Evolutionary conservation across 2,329 filamentous ascomycete species (phyloP).

Genomic region (Acarospora socialis): DNA sequence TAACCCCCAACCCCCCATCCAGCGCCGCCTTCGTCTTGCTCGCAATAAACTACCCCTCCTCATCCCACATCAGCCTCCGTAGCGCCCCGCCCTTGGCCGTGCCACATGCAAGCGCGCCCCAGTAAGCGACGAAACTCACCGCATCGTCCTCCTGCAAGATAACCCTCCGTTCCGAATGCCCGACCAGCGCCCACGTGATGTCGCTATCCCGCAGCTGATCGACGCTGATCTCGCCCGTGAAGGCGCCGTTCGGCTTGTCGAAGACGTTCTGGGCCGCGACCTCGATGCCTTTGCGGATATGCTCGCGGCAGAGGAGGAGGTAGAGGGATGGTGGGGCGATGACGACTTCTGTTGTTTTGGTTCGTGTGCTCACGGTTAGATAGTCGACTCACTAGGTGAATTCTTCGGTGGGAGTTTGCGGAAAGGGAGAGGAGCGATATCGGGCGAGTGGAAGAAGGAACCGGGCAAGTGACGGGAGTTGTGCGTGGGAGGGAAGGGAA

Average conservation of each 20-base stretch:
- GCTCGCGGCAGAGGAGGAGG: conserved; percentile 72
- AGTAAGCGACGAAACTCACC: too few relatives aligned
- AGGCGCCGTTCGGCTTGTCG: conserved; percentile 92
- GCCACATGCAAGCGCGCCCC: too few relatives aligned
- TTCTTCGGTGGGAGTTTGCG: conserved; percentile 4
- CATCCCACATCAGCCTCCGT: conserved; percentile 3
- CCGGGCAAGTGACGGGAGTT: background rate
- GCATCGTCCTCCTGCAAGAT: conserved; percentile 76
- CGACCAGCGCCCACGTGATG: conserved; percentile 81
- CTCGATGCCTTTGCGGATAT: conserved; percentile 60
- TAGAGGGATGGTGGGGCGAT: conserved; percentile 84
- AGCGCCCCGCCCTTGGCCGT: background rate
- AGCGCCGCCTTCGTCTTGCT: conserved; percentile 89
- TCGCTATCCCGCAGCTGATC: conserved; percentile 77
- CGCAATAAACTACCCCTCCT: conserved; percentile 50
- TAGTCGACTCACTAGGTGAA: background rate
- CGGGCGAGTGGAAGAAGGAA: conserved; percentile 2
- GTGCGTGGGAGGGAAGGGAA: conserved; percentile 6
- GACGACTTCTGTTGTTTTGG: conserved; percentile 75
- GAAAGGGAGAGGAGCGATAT: conserved; percentile 1
- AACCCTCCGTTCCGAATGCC: conserved; percentile 88
- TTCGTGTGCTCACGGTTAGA: conserved; percentile 17
- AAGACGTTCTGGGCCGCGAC: conserved; percentile 95
- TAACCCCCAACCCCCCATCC: conserved; percentile 75
- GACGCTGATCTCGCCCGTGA: conserved; percentile 91